phyloP scores from a whole-genome alignment of 306 rosid genomes.

The Gastrolobium bilobum region DNA sequence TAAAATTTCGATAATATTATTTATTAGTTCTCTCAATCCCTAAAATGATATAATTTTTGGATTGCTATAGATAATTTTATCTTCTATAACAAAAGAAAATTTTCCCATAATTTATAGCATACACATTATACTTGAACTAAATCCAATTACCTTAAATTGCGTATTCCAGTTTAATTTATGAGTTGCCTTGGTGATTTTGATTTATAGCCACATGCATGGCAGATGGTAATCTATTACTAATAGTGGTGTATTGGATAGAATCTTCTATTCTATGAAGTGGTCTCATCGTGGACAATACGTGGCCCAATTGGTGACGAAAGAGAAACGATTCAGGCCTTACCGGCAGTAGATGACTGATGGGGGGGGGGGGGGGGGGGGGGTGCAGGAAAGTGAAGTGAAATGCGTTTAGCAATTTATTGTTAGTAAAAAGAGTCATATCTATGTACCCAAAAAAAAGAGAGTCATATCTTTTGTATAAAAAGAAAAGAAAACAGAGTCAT shows the following conservation, averaged over 20 bases:
- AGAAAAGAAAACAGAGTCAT: neutral
- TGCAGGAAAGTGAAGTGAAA: constrained; percentile 28
- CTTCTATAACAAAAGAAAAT: too few species aligned
- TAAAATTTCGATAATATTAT: too few species aligned
- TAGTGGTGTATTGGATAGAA: neutral
- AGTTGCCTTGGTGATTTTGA: neutral
- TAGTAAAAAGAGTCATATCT: neutral
- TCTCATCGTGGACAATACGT: neutral
- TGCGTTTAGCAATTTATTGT: constrained; percentile 14
- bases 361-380: constrained; percentile 24
- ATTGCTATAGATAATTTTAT: too few species aligned
- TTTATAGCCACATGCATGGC: constrained; percentile 17
- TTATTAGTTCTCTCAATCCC: too few species aligned
- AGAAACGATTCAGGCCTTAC: constrained; percentile 4
- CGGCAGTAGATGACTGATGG: neutral
- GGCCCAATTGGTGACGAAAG: constrained; percentile 8
- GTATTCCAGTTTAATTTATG: neutral
- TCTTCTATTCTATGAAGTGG: constrained; percentile 15
- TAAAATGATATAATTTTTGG: too few species aligned
- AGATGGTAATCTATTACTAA: neutral
- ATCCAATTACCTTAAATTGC: neutral
- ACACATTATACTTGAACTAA: neutral
- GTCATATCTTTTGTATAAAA: too few species aligned
- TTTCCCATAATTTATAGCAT: neutral
- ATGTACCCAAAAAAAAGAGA: too few species aligned